Base-by-base conservation (phyloP, 192 early-diverging fungal genomes). In the Backusella mclennaniae region DNA sequence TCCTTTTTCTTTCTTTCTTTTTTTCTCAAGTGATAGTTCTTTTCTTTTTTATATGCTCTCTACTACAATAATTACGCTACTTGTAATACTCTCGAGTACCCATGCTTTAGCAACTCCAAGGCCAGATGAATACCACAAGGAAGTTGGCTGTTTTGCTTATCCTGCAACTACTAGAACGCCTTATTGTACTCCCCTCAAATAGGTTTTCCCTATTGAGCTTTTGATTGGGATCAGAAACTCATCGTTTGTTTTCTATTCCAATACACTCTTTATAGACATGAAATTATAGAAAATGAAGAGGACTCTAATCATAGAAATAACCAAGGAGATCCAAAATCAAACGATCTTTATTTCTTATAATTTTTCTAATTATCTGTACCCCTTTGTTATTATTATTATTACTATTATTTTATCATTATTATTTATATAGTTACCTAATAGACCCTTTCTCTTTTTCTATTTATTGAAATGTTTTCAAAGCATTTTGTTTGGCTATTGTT, bases 131-230 rank as follows among this genome's bases (percentile, higher is more conserved):
- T 68, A 68, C 35, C 67, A 68, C 35, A 68, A 68, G 1, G 69
- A 70, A 6, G 21, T 70, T 70, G 69, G 69, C 0, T 70, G 69
- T 26, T 41, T 23, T 41, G 69, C n/a, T 70, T 70, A 23, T 26
- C 69, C 69, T 23, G 39, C 69, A 15, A 71, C 42, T 46, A 71
- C 69, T 29, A 71, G 69, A 33, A 31, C 69, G 9, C 69, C 69
- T 44, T 71, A 44, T 23, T 71, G 69, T 17, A 71, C 69, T 31
- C 69, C 67, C 1, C 21, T 59, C 19, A 59, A 59, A 59, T 59
- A 59, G 56, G 33, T 33, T 33, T 9, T 23, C 8, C 11, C 9
- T 4, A 4, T 26, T 26, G 9, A 29, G 11, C 19, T 26, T 59
- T 26, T 8, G 26, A 59, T 26, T 23, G 11, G 26, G n/a, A 26